Conservation (phyloP, 139 green algal species). For the Chlamydomonas eustigma region DNA sequence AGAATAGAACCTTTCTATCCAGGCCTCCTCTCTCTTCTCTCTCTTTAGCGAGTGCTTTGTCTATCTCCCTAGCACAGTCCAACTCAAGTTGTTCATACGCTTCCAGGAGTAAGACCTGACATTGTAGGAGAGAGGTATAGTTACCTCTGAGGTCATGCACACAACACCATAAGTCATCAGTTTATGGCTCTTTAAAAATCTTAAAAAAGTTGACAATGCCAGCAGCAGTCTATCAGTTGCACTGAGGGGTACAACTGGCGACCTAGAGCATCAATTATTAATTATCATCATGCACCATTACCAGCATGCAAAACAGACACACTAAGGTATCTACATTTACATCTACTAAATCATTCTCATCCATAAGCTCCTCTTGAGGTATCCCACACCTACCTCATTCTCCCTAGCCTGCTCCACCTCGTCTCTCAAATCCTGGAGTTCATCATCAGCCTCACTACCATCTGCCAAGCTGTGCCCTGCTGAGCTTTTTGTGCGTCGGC, state of each 20-base stretch:
- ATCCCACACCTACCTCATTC: constrained; percentile 59
- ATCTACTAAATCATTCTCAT: no score
- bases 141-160: constrained; percentile 50
- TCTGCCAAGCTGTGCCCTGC: neutral
- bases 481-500: neutral
- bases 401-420: constrained; percentile 41
- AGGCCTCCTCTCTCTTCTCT: constrained; percentile 37
- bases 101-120: constrained; percentile 66
- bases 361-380: no score
- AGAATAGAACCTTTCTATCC: constrained; percentile 37
- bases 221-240: no score
- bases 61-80: constrained; percentile 59
- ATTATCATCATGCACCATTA: no score
- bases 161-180: constrained; percentile 18
- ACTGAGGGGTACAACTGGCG: no score
- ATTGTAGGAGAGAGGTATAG: neutral
- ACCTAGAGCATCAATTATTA: no score
- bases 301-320: no score
- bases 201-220: no score
- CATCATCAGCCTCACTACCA: constrained; percentile 11
- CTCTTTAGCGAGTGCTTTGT: constrained; percentile 51
- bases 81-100: constrained; percentile 76
- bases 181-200: no score
- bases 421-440: constrained; percentile 28
- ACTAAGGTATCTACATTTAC: no score